Evolutionary conservation across 345 rosid genomes (phyloP), one percentile per base, ranked within the genome.

Genomic region (Salix arbutifolia): DNA sequence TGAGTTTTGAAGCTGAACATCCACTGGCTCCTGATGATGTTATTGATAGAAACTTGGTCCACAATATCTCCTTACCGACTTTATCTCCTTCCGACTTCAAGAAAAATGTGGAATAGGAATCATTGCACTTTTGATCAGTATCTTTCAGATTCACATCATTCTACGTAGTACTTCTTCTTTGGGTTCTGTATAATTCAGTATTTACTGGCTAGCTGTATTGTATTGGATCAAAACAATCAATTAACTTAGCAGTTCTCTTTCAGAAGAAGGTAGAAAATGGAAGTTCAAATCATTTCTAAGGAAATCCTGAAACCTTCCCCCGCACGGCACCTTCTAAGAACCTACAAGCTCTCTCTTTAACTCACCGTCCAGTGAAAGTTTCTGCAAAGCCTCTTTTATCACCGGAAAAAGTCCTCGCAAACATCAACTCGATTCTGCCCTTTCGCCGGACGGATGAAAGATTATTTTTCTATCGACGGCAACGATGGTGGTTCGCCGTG

Each of bases 281-380:
- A 62, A 25, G 65, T 71, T 25, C 1, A 64, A 23, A 64, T 77
- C 74, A 5, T 70, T 17, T 71, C 69, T 16, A 62, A 11, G 12
- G 75, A 77, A 70, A 70, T 17, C 4, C 19, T 76, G 28, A 60
- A 76, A 56, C 79, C 74, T 30, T 42, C 62, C 44, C 10, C 69
- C 35, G 64, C 71, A 7, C 53, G 64, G 8, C 19, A 70, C 12
- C 80, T 62, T 35, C 71, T n/a, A 6, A 61, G 28, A 48, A 61
- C 56, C 40, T 35, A 77, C 31, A 61, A 70, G 25, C 75, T 77
- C 9, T 42, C 71, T 70, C 17, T 71, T 77, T 28, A 33, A 70
- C 62, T 35, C 70, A 2, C 28, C 60, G 6, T 4, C 42, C 13
- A 1, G 44, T 2, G 31, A 64, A 26, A 30, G 23, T 70, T 26